phyloP scores from a whole-genome alignment of 371 early-diverging fungal species.

The Rhizomucor pusillus region DNA sequence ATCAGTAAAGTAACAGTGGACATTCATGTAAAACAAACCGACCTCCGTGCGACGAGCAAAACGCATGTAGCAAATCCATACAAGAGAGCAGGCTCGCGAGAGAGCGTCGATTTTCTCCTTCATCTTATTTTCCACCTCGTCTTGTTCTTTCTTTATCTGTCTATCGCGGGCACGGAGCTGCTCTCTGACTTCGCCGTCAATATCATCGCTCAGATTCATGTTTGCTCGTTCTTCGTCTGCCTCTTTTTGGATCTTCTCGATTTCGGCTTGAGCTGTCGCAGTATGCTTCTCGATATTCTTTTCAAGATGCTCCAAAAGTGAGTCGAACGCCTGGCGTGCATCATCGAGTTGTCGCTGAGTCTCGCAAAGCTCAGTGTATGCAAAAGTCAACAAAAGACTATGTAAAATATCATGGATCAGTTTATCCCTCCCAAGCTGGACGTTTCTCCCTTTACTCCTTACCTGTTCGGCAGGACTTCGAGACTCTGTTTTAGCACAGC shows the following conservation, averaged over 20 bases:
- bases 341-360: constrained; percentile 63
- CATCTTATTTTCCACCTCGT: constrained; percentile 57
- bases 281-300: constrained; percentile 52
- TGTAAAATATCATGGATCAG: neutral
- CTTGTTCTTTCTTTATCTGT: constrained; percentile 66
- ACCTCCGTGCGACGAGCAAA: constrained; percentile 80
- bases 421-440: constrained; percentile 1
- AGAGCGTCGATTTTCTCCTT: constrained; percentile 62
- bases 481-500: constrained; percentile 69
- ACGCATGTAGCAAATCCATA: constrained; percentile 89
- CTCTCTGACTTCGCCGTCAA: constrained; percentile 82
- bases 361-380: constrained; percentile 87
- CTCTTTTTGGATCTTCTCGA: constrained; percentile 46
- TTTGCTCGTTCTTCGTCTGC: constrained; percentile 37
- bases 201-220: constrained; percentile 60
- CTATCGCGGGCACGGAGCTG: constrained; percentile 62
- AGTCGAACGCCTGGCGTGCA: constrained; percentile 73
- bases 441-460: constrained; percentile 7
- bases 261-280: constrained; percentile 42
- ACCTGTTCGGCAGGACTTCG: constrained; percentile 77
- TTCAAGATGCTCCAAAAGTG: constrained; percentile 58
- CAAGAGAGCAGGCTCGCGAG: constrained; percentile 63
- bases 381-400: constrained; percentile 78
- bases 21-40: constrained; percentile 8
- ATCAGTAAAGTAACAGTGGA: neutral